These are phyloP conservation scores for Saccharomyces eubayanus DNA, from an alignment of 805 yeast genomes.

Conservation along the genomic window DNA sequence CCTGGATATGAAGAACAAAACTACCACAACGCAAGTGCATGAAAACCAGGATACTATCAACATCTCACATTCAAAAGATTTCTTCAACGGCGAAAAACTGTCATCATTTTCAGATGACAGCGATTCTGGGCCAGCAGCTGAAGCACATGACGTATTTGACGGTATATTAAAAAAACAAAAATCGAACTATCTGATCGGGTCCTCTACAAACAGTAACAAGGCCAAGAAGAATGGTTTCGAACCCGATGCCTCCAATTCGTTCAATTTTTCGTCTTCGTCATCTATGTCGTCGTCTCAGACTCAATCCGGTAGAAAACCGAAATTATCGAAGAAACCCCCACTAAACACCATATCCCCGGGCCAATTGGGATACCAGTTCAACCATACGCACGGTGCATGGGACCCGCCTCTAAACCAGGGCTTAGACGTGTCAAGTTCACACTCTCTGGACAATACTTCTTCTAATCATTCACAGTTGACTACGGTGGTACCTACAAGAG, in stretches of 20 bases:
- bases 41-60: neutral
- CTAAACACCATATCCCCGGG: conserved; percentile 9
- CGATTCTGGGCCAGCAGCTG: conserved; percentile 25
- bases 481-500: neutral
- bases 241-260: neutral
- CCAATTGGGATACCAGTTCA: conserved; percentile 8
- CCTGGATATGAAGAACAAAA: neutral
- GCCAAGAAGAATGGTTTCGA: neutral
- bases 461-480: neutral
- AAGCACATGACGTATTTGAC: conserved; percentile 24
- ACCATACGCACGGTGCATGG: conserved; percentile 7
- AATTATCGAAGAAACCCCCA: neutral
- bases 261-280: neutral
- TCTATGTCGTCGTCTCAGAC: neutral
- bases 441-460: neutral
- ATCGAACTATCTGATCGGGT: neutral
- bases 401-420: conserved; percentile 5
- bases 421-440: conserved; percentile 10
- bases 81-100: neutral
- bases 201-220: neutral
- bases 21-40: neutral
- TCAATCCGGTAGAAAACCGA: neutral
- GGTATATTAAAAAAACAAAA: conserved; percentile 19
- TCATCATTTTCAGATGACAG: conserved; percentile 9
- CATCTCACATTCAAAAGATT: neutral